Conservation (phyloP, 768 basidiomycete species). For the Lactarius hengduanensis region DNA sequence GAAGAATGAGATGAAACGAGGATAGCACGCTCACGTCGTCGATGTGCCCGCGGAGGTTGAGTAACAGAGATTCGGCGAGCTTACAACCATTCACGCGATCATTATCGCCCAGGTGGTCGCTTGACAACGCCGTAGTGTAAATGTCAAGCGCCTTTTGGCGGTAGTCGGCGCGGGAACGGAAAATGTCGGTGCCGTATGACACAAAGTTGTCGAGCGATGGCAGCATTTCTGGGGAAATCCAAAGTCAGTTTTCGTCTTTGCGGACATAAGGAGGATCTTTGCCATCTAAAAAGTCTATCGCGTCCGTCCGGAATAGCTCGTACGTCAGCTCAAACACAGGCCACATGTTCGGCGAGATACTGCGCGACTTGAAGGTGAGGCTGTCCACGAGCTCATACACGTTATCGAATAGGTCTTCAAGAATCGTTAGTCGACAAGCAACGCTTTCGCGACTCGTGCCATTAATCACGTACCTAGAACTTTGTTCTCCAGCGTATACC, state of each 20-base stretch:
- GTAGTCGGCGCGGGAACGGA: slow-evolving; percentile 73
- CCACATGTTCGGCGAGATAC: slow-evolving; percentile 84
- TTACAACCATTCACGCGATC: slow-evolving; percentile 85
- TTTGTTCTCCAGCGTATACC: slow-evolving; percentile 73
- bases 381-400: slow-evolving; percentile 84
- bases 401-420: slow-evolving; percentile 78
- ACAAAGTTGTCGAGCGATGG: slow-evolving; percentile 87
- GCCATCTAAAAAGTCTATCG: slow-evolving; percentile 84
- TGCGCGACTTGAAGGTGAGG: slow-evolving; percentile 75
- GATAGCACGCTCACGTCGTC: slow-evolving; percentile 60
- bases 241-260: slow-evolving; percentile 8
- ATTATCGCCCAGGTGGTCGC: slow-evolving; percentile 73
- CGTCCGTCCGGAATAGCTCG: slow-evolving; percentile 77
- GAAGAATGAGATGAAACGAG: not conserved
- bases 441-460: not conserved
- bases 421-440: slow-evolving; percentile 5
- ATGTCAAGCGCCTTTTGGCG: slow-evolving; percentile 80
- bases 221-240: slow-evolving; percentile 63
- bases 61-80: slow-evolving; percentile 76
- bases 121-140: slow-evolving; percentile 70
- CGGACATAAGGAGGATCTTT: not conserved
- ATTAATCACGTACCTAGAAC: slow-evolving; percentile 56
- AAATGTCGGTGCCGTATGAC: slow-evolving; percentile 74
- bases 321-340: slow-evolving; percentile 82
- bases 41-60: slow-evolving; percentile 72